phyloP scores from a whole-genome alignment of 108 stramenopile species.

The Skeletonema marinoi region DNA sequence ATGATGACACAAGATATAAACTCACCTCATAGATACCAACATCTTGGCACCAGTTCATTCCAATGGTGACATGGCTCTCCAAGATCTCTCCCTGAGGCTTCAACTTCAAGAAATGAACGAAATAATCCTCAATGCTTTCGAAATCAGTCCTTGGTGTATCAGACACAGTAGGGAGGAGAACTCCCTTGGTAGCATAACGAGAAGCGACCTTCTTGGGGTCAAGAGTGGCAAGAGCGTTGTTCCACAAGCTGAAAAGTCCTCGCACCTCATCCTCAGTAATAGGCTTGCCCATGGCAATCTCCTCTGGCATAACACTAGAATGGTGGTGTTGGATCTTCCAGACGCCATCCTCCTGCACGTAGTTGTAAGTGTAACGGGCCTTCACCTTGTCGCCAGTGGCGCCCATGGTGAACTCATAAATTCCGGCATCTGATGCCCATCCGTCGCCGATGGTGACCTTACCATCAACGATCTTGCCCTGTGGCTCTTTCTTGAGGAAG shows the following conservation, averaged over 20 bases:
- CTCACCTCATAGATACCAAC: constrained; percentile 59
- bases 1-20: neutral
- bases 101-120: constrained; percentile 53
- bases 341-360: constrained; percentile 43
- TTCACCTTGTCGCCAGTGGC: constrained; percentile 40
- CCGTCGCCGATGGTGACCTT: constrained; percentile 56
- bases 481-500: constrained; percentile 59
- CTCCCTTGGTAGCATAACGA: constrained; percentile 48
- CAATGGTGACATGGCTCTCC: constrained; percentile 51
- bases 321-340: constrained; percentile 75
- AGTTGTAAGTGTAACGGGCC: constrained; percentile 59
- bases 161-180: constrained; percentile 53
- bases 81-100: constrained; percentile 63
- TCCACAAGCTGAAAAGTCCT: constrained; percentile 60
- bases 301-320: constrained; percentile 66
- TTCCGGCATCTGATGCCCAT: constrained; percentile 47
- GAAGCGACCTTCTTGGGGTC: constrained; percentile 46
- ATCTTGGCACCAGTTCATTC: constrained; percentile 62
- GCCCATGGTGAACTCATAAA: constrained; percentile 68
- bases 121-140: constrained; percentile 56
- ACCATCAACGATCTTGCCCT: constrained; percentile 62
- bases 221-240: constrained; percentile 62
- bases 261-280: constrained; percentile 53
- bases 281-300: constrained; percentile 22
- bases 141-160: constrained; percentile 61